phyloP scores from a whole-genome alignment of 768 basidiomycete species.

The Mycena kentingensis region DNA sequence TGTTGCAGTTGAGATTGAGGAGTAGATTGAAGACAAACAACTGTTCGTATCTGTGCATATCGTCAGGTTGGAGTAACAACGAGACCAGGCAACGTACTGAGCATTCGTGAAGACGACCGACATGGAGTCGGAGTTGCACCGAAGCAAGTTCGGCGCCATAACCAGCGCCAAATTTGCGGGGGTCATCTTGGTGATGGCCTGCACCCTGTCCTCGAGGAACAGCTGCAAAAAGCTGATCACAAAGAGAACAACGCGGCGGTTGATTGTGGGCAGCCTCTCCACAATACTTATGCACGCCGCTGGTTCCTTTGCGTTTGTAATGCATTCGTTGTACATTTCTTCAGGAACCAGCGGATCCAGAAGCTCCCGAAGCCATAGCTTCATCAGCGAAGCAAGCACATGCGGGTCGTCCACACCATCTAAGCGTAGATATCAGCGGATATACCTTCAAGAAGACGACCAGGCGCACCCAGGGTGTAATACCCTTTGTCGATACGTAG shows the following conservation, averaged over 20 bases:
- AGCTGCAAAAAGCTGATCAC: constrained; percentile 89
- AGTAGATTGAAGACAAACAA: constrained; percentile 85
- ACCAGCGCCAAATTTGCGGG: constrained; percentile 85
- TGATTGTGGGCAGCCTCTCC: constrained; percentile 77
- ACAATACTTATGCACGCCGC: constrained; percentile 74
- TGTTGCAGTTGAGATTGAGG: constrained; percentile 72
- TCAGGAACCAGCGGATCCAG: constrained; percentile 90
- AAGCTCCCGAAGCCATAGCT: constrained; percentile 92
- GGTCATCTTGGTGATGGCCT: constrained; percentile 84
- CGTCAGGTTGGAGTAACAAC: constrained; percentile 1
- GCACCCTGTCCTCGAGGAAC: constrained; percentile 78
- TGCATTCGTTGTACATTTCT: constrained; percentile 90
- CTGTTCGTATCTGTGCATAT: constrained; percentile 71
- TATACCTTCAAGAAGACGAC: background rate
- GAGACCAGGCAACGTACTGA: constrained; percentile 57
- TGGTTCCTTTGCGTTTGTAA: constrained; percentile 66
- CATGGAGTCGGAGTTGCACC: constrained; percentile 88
- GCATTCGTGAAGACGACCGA: constrained; percentile 89
- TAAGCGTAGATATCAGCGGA: background rate
- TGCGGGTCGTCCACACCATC: constrained; percentile 91
- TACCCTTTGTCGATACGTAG: constrained; percentile 89
- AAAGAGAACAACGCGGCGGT: constrained; percentile 84
- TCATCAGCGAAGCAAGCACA: constrained; percentile 85
- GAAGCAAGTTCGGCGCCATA: constrained; percentile 87
- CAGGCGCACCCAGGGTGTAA: constrained; percentile 58